Percentiles rank a stretch among this genome's conserved stretches.
Evolutionary conservation across 2,329 filamentous ascomycete genomes (phyloP).

Genomic region (Grosmannia serpens): DNA sequence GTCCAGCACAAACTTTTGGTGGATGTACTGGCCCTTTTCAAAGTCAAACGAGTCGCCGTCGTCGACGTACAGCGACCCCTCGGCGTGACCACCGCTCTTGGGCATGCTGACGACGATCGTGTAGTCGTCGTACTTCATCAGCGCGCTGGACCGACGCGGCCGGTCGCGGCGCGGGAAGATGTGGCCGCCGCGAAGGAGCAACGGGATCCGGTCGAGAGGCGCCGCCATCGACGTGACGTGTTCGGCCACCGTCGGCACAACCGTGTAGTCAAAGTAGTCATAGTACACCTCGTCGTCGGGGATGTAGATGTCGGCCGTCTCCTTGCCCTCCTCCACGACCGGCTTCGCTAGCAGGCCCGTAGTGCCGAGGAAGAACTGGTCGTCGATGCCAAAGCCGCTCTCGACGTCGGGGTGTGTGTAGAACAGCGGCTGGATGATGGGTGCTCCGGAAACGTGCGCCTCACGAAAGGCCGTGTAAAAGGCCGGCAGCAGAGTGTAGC

Average conservation of each 20-base stretch:
- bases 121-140: constrained; percentile 94
- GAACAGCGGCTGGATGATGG: constrained; percentile 85
- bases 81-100: constrained; percentile 50
- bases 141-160: constrained; percentile 69
- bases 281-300: constrained; percentile 86
- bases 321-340: constrained; percentile 65
- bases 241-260: constrained; percentile 57
- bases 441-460: constrained; percentile 69
- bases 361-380: constrained; percentile 83
- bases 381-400: constrained; percentile 75
- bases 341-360: constrained; percentile 91
- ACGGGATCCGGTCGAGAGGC: constrained; percentile 73
- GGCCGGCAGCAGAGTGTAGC: constrained; percentile 79
- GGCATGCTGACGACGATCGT: constrained; percentile 71
- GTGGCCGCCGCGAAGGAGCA: constrained; percentile 88
- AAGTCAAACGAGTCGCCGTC: constrained; percentile 91
- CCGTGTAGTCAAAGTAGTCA: constrained; percentile 83
- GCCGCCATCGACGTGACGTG: constrained; percentile 59
- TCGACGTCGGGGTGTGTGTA: constrained; percentile 85
- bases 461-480: constrained; percentile 98
- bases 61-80: constrained; percentile 79
- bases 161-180: constrained; percentile 84
- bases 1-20: constrained; percentile 64
- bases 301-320: constrained; percentile 69
- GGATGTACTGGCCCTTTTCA: constrained; percentile 74